Evolutionary conservation across 495 filamentous ascomycete genomes (phyloP), one percentile per base, ranked within the genome.

Genomic region (Staphylotrichum tortipilum): DNA sequence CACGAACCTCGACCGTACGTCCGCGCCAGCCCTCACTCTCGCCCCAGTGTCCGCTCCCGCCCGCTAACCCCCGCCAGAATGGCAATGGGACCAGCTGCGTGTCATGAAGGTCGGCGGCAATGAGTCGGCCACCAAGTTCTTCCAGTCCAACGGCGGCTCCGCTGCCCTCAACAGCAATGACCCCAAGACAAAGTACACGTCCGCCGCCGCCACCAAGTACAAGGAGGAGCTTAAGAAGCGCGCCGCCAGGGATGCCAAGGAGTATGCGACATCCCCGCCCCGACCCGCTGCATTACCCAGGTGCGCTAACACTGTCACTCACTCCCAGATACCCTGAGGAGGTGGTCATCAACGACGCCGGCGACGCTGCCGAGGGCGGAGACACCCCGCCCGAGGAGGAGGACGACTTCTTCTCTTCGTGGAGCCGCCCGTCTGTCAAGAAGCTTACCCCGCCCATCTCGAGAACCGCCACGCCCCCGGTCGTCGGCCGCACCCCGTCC

Each of bases 81-180:
- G 94, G 94, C 88, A 95, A 85, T 97, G 92, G 91, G 90, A 96
- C 61, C 90, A 97, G 63, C 79, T 98, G 28, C 85, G 92, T 34
- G 68, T 86, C n/a, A 98, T 98, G 92, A 97, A 97, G 70, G 88
- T 95, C 15, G 92, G 92, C 56, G 92, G 92, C 49, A 98, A 98
- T 64, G 92, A 97, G 68, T 95, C 89, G 26, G 94, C 92, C 21
- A 97, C 89, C 44, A 95, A 95, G 68, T 98, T 86, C 70, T 97
- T 96, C 74, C 89, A 95, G 68, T 82, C 85, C 48, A 88, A 98
- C 64, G 91, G 94, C 48, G 94, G 91, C 31, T 88, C 88, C 28
- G 91, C 90, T 41, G 90, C 89, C 33, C 77, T 98, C 53, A 85
- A 88, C 39, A 95, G 88, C 77, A 97, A 95, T 71, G 94, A 98